These are phyloP conservation scores for Mycena pura DNA, from an alignment of 768 basidiomycete species.

Conservation along the genomic window DNA sequence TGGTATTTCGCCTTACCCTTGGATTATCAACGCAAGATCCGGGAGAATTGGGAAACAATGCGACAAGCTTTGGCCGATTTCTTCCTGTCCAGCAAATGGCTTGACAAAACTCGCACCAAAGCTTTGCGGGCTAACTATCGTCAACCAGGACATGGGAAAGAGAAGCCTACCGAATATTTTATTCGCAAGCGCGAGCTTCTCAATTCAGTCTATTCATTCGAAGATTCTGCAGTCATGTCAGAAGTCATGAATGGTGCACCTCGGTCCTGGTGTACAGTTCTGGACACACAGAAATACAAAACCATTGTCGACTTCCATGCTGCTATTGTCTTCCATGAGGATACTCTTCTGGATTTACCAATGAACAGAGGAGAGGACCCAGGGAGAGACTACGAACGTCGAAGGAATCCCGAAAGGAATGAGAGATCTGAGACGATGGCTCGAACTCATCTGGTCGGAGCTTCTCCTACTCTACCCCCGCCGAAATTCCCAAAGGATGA, in stretches of 20 bases:
- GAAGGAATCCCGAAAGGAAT: no score
- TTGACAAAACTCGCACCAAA: slow-evolving; percentile 4
- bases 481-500: no score
- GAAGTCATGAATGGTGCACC: slow-evolving; percentile 36
- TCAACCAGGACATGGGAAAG: slow-evolving; percentile 18
- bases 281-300: slow-evolving; percentile 1
- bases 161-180: slow-evolving; percentile 32
- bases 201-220: slow-evolving; percentile 16
- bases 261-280: slow-evolving; percentile 22
- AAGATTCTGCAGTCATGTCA: slow-evolving; percentile 31
- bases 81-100: slow-evolving; percentile 27
- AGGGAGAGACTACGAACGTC: no score
- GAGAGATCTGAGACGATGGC: no score
- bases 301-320: slow-evolving; percentile 22
- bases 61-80: not conserved
- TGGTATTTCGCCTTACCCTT: not conserved
- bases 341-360: slow-evolving; percentile 15
- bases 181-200: slow-evolving; percentile 33
- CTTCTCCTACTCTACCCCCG: no score
- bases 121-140: slow-evolving; percentile 27
- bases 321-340: slow-evolving; percentile 31
- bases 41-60: not conserved
- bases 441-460: no score
- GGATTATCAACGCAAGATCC: not conserved
- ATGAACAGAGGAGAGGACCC: not conserved